These are phyloP conservation scores for Chaetomiaceae sp. DNA, from an alignment of 2,329 filamentous ascomycete genomes.

Conservation along the genomic window DNA sequence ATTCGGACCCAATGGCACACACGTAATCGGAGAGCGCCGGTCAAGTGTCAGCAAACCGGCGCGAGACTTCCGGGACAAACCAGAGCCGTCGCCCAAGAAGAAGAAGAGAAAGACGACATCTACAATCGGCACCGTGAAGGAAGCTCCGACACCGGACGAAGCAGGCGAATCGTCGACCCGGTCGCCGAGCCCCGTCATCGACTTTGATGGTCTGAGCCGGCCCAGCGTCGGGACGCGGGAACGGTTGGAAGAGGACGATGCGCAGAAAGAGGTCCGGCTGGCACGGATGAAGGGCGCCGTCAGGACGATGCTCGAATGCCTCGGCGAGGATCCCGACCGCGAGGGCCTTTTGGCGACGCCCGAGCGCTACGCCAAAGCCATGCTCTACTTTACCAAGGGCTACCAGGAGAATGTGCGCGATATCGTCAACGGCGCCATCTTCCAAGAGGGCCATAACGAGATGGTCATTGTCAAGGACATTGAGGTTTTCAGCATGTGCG, in stretches of 20 bases:
- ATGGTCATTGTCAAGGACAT: constrained; percentile 98
- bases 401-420: constrained; percentile 93
- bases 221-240: constrained; percentile 61
- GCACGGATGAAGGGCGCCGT: constrained; percentile 59
- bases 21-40: constrained; percentile 38
- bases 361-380: constrained; percentile 85
- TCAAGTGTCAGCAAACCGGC: constrained; percentile 57
- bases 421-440: constrained; percentile 89
- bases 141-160: constrained; percentile 26
- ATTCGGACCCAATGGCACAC: constrained; percentile 12
- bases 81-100: constrained; percentile 35
- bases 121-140: constrained; percentile 21
- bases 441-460: constrained; percentile 95
- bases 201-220: constrained; percentile 58
- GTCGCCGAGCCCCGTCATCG: constrained; percentile 55
- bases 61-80: constrained; percentile 56
- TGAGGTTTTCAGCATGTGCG: constrained; percentile 88
- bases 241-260: constrained; percentile 53
- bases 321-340: constrained; percentile 64
- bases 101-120: constrained; percentile 33
- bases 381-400: constrained; percentile 93
- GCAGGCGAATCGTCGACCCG: constrained; percentile 34
- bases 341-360: constrained; percentile 66
- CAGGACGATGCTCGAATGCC: constrained; percentile 62
- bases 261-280: constrained; percentile 48